Evolutionary conservation across 2,329 filamentous ascomycete genomes (phyloP).

Genomic region (Teratosphaeriaceae sp.): DNA sequence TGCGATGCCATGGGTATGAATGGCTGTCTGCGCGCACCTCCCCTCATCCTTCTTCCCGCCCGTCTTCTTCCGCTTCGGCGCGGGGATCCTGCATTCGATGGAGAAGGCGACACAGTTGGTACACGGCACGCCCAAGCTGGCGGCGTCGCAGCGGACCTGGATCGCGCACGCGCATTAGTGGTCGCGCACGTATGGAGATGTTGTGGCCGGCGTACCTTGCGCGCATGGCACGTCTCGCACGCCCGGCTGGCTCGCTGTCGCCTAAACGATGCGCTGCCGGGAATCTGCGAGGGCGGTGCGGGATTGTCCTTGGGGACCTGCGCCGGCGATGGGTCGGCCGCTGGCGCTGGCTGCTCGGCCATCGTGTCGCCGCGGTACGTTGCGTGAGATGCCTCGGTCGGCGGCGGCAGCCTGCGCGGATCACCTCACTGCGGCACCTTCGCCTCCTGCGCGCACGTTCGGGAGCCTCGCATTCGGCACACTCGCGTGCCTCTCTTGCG

Average conservation of each 20-base stretch:
- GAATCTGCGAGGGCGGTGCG: conserved; percentile 1
- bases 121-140: conserved; percentile 90
- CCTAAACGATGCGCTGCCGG: not conserved
- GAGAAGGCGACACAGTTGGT: conserved; percentile 98
- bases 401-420: too few relatives aligned
- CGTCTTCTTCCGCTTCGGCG: conserved; percentile 90
- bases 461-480: too few relatives aligned
- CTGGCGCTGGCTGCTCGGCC: too few relatives aligned
- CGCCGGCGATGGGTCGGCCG: not conserved
- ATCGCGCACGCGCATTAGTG: not conserved
- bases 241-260: conserved; percentile 84
- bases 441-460: too few relatives aligned
- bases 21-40: conserved; percentile 47
- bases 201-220: conserved; percentile 77
- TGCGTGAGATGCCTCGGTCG: too few relatives aligned
- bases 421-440: too few relatives aligned
- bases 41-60: conserved; percentile 53
- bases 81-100: conserved; percentile 95
- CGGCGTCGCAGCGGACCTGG: conserved; percentile 95
- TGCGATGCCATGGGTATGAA: not conserved
- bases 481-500: too few relatives aligned
- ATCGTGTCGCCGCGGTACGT: too few relatives aligned
- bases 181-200: conserved; percentile 1
- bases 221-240: conserved; percentile 94
- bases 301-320: not conserved